Conservation (phyloP, 768 basidiomycete genomes). For the Phylloporus rhodoxanthus region DNA sequence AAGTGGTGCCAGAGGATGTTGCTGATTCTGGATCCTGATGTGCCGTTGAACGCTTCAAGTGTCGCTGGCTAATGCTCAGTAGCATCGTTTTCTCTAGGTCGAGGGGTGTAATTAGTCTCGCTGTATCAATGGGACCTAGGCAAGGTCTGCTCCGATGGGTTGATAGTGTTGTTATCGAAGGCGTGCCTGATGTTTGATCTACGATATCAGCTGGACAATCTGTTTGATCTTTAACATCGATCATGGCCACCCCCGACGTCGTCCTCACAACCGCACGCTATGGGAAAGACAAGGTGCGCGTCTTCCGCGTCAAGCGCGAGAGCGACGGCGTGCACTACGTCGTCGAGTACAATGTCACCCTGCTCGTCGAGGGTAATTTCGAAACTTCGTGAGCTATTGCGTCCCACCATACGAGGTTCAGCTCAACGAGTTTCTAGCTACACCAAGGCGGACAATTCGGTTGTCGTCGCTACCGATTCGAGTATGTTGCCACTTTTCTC, state of each 20-base stretch:
- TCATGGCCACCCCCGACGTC: conserved; percentile 28
- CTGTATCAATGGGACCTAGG: no score
- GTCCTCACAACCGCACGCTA: conserved; percentile 54
- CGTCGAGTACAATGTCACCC: conserved; percentile 79
- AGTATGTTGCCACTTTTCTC: conserved; percentile 42
- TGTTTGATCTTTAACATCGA: not conserved
- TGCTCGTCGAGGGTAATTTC: conserved; percentile 79
- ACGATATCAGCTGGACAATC: not conserved
- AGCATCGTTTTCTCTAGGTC: no score
- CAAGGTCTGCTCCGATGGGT: no score
- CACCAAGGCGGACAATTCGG: conserved; percentile 82
- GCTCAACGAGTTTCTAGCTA: conserved; percentile 44
- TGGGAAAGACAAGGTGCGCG: conserved; percentile 85
- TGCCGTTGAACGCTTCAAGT: no score
- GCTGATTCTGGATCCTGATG: no score
- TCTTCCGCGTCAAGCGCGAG: conserved; percentile 77
- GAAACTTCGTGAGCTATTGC: conserved; percentile 51
- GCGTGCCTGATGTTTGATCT: conserved; percentile 1
- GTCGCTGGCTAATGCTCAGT: no score
- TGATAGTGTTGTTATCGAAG: no score
- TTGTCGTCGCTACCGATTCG: conserved; percentile 88
- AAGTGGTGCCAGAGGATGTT: no score
- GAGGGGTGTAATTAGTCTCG: no score
- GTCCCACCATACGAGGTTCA: not conserved
- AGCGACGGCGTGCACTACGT: conserved; percentile 56